A percentile compares a stretch with the other conserved stretches of the same genome.
These are phyloP conservation scores for Podaxis sp. DNA, from an alignment of 768 basidiomycete genomes.

Conservation along the genomic window DNA sequence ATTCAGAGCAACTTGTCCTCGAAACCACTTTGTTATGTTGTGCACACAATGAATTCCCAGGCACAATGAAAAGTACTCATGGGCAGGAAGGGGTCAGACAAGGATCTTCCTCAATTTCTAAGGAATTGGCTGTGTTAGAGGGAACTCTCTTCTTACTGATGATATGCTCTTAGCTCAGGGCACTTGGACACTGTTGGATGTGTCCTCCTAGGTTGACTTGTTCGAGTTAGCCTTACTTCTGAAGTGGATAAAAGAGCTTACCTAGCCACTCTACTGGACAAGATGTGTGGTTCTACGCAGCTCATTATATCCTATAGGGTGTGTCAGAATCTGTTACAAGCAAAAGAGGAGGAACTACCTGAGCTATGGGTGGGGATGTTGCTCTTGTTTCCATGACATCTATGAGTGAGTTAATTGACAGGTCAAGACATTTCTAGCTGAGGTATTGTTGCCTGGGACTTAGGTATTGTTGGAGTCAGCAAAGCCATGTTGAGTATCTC, in stretches of 20 bases:
- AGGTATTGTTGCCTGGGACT: no score
- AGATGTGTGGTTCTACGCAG: background rate
- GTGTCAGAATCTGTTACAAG: background rate
- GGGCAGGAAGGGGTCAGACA: no score
- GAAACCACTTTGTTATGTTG: no score
- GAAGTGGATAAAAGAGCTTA: background rate
- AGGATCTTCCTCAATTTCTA: no score
- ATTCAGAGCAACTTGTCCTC: no score
- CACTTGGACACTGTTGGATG: background rate
- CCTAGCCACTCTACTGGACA: background rate
- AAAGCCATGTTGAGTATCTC: no score
- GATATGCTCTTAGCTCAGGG: conserved; percentile 1
- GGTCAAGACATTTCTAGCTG: background rate
- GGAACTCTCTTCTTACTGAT: background rate
- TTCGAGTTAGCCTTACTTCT: background rate
- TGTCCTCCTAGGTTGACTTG: background rate
- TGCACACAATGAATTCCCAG: no score
- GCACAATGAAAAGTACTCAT: no score
- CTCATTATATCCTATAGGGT: background rate
- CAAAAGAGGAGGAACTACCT: background rate
- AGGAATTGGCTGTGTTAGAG: background rate
- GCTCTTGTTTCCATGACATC: conserved; percentile 11
- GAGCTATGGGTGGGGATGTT: background rate
- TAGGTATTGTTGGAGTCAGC: no score
- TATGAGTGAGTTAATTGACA: background rate